phyloP scores from a whole-genome alignment of 345 rosid species.

The Nasturtium officinale region DNA sequence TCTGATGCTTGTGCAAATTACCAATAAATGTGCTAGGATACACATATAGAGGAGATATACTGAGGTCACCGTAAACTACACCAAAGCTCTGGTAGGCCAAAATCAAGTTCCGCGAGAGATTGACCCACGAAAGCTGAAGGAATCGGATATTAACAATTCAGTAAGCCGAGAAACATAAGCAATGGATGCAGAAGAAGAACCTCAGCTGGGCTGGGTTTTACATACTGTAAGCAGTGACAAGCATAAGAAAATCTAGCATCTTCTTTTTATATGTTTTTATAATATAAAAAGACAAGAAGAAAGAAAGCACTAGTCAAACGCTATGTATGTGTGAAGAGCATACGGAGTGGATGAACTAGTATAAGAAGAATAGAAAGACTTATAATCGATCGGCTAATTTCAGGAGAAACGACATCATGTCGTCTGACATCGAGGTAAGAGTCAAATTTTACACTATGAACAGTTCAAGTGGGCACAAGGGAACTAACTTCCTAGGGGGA shows the following conservation, averaged over 20 bases:
- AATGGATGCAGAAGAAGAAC: neutral
- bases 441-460: neutral
- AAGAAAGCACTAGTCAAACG: neutral
- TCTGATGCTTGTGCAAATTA: constrained; percentile 54
- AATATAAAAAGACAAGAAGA: too few relatives aligned
- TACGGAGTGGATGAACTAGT: too few relatives aligned
- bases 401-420: neutral
- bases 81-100: constrained; percentile 94
- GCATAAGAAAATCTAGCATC: constrained; percentile 4
- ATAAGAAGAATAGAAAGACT: neutral
- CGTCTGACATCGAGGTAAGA: neutral
- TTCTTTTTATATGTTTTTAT: neutral
- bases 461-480: neutral
- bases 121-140: constrained; percentile 72
- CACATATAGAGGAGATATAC: constrained; percentile 92
- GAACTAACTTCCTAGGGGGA: constrained; percentile 45
- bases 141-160: neutral
- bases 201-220: neutral
- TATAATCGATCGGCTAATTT: neutral
- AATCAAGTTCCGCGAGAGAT: constrained; percentile 61
- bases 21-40: constrained; percentile 60
- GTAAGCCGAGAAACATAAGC: constrained; percentile 25
- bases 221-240: neutral
- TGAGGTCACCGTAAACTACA: constrained; percentile 81
- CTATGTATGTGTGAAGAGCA: too few relatives aligned